phyloP scores from a whole-genome alignment of 495 filamentous ascomycete genomes.

The Penicillium waksmanii region DNA sequence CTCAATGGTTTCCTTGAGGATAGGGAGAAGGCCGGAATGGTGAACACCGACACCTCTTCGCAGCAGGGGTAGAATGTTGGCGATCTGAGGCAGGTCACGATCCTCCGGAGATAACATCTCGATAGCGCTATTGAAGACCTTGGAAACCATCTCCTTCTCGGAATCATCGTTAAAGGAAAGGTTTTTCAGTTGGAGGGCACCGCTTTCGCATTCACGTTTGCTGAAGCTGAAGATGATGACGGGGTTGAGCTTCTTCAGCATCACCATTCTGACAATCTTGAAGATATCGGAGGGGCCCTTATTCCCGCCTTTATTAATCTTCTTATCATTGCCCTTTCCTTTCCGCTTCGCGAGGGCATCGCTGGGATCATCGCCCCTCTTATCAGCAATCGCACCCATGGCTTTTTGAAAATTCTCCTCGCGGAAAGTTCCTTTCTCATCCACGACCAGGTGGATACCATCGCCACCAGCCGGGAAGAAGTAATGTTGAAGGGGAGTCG shows the following conservation, averaged over 20 bases:
- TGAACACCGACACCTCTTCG: slow-evolving; percentile 94
- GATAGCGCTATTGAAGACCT: slow-evolving; percentile 91
- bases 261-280: slow-evolving; percentile 98
- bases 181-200: slow-evolving; percentile 80
- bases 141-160: slow-evolving; percentile 91
- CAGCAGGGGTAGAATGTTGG: slow-evolving; percentile 86
- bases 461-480: slow-evolving; percentile 94
- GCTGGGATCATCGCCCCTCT: slow-evolving; percentile 79
- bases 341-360: slow-evolving; percentile 78
- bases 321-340: slow-evolving; percentile 89
- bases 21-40: slow-evolving; percentile 93
- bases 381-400: slow-evolving; percentile 86
- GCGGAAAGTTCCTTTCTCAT: slow-evolving; percentile 92
- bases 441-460: slow-evolving; percentile 92
- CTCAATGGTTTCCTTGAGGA: slow-evolving; percentile 97
- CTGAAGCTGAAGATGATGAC: slow-evolving; percentile 99
- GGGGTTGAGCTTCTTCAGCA: slow-evolving; percentile 92
- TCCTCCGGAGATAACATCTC: slow-evolving; percentile 91
- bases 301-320: slow-evolving; percentile 81
- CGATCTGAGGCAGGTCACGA: slow-evolving; percentile 81
- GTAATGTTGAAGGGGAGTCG: slow-evolving; percentile 95
- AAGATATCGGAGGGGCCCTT: slow-evolving; percentile 81
- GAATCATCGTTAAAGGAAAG: slow-evolving; percentile 97
- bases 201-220: slow-evolving; percentile 90
- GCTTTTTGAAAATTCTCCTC: slow-evolving; percentile 97